phyloP scores from a whole-genome alignment of 2,329 filamentous ascomycete genomes.

The Sporothrix sp. region DNA sequence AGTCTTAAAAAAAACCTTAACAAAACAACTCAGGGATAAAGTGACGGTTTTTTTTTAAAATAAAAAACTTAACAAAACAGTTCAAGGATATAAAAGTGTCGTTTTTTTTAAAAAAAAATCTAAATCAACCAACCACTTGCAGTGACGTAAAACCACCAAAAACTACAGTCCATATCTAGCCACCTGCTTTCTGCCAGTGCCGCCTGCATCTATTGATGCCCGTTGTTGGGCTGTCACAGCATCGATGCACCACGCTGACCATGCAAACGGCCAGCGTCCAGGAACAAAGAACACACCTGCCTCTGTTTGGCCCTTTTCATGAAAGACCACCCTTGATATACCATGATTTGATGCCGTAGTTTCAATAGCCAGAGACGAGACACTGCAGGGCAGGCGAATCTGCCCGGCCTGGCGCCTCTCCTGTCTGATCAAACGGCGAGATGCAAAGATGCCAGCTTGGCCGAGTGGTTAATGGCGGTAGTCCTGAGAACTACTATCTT shows the following conservation, averaged over 20 bases:
- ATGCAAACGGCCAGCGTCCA: background rate
- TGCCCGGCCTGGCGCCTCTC: background rate
- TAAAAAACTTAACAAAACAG: background rate
- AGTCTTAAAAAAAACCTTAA: no score
- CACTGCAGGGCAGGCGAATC: background rate
- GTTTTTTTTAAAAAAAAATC: no score
- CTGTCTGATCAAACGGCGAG: background rate
- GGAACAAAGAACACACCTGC: background rate
- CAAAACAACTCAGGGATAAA: no score
- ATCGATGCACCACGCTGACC: background rate
- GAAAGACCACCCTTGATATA: constrained; percentile 6
- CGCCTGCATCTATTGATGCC: background rate
- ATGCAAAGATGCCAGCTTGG: constrained; percentile 17
- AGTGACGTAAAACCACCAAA: background rate
- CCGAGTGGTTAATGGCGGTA: constrained; percentile 19
- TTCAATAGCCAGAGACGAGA: constrained; percentile 5
- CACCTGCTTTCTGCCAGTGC: background rate
- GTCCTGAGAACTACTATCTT: constrained; percentile 20
- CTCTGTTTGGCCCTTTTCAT: background rate
- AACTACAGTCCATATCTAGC: background rate
- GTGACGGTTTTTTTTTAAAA: background rate
- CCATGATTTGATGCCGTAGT: background rate
- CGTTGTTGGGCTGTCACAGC: background rate
- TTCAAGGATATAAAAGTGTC: no score
- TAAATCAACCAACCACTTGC: background rate